Evolutionary conservation across 768 basidiomycete genomes (phyloP), one percentile per base, ranked within the genome.

Genomic region (Auricularia cornea): DNA sequence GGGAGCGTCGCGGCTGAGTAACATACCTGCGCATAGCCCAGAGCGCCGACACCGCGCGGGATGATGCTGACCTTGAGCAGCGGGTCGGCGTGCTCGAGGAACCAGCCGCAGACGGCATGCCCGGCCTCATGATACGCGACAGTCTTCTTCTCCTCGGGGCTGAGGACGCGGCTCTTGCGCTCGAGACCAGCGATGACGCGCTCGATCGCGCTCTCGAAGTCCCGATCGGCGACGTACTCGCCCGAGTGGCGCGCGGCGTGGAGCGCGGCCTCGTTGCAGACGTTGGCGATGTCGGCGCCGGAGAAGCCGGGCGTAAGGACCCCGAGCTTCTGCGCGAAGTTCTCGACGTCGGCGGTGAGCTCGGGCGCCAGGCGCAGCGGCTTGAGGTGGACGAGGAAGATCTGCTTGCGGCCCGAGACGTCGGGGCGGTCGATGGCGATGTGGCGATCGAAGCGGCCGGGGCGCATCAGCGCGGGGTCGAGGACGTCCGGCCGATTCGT

Each of bases 111-210:
- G 54, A 98, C 88, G 26, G 97, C 97, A 75, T 99, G 97, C 3
- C 97, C 97, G 28, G 97, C 97, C 80, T 99, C 97, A 71, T 99
- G 97, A 73, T 98, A 98, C 8, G 97, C 97, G 51, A 98, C 95
- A 0, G 91, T 98, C 78, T 88, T 95, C 87, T 99, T 99, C 82
- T 99, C 97, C 69, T 97, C 94, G 28, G 86, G 82, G 69, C 91
- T 94, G 54, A 99, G 79, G 31, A 98, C 90, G 63, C 95, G 81
- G 67, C 89, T 93, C 83, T 98, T 99, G 72, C 93, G 83, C 82
- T 98, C 97, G 69, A 98, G 77, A 32, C 97, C 97, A 62, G 94
- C 96, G 66, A 98, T 95, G 38, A 99, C 97, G 44, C 97, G 85
- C 79, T 99, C 97, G 66, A 99, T 98, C 10, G 97, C 95, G 56